Evolutionary conservation across 352 stramenopile species (phyloP), one percentile per base, ranked within the genome.

Genomic region (Globisporangium alternatum): DNA sequence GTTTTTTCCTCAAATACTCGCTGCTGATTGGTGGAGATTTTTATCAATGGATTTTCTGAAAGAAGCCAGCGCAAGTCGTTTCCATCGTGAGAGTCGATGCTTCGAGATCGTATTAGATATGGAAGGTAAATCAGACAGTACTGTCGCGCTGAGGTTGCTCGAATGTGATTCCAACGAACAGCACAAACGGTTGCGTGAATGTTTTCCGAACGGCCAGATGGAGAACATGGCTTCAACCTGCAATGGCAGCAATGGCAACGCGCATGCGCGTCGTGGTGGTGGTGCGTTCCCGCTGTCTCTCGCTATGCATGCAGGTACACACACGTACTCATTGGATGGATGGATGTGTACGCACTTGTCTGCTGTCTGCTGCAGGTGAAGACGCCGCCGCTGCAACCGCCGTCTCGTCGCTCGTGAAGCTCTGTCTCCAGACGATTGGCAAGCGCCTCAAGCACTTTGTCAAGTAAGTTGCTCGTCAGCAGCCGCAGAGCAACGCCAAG

Each of bases 391-490:
- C 8, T 57, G 10, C 19, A 28, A 15, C 22, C 21, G 21, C n/a
- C 39, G 56, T 72, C 12, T 58, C 66, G 47, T 68, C 67, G 57
- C 67, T 79, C 21, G 63, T 75, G 67, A 56, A 72, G 55, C 57
- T 76, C 28, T 79, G 72, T 68, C 67, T 79, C 5, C 57, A 61
- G 41, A 44, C 53, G 9, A 60, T 79, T 39, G 69, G 55, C 43
- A 69, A 66, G 2, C 64, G 63, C 0, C 33, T 77, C 35, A 64
- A 77, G 63, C 69, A 69, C 48, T 79, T 67, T 45, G 75, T 68
- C 69, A 78, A 72, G 69, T 76, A 19, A 13, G 48, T 54, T n/a
- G 30, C 22, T 15, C 22, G 31, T 8, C 6, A 5, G 25, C 4
- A 6, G 12, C 9, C 8, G 15, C 48, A 54, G 35, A 12, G 6